Evolutionary conservation across 768 basidiomycete genomes (phyloP), one percentile per base, ranked within the genome.

Genomic region (Amanita molliuscula): DNA sequence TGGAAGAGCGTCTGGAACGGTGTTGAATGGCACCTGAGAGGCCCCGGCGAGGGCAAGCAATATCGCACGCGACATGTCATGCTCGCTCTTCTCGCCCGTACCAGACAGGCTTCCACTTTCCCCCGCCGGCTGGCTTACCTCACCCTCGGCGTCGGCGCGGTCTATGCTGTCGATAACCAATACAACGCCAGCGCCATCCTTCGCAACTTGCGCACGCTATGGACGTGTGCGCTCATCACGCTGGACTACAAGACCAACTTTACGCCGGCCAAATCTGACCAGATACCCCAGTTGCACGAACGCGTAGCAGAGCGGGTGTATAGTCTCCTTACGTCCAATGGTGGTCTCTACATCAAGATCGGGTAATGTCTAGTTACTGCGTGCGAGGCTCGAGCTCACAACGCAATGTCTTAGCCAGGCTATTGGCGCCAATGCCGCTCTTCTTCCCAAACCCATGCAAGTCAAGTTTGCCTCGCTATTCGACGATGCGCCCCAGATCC

Each of bases 211-310:
- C 65, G 77, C 53, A 81, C 80, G 4, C 64, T 78, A 26, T 71
- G 69, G 66, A 72, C 76, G 15, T 88, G 85, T 55, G 71, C 77
- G 9, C 60, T 79, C 52, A 83, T 89, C 42, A 83, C 84, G 5
- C 54, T 80, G 51, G 85, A 89, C 69, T 95, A 93, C 70, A 96
- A 97, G 61, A 63, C 85, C 45, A 93, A 94, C 66, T 96, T 95
- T 57, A 81, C 73, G 7, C 81, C 82, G 0, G 75, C 76, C 42
- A 83, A 82, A 52, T 78, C 77, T 0, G 78, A 86, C 23, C 65
- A 72, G 45, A 93, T 95, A 59, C 85, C 88, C 5, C 73, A 79
- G 23, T 68, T 97, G 2, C 94, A 97, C 55, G 78, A 88, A 55
- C 79, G 94, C 38, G 88, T 93, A 8, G 92, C 90, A 0, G 71